Percentiles rank a stretch among this genome's conserved stretches.
Conservation (phyloP, 345 rosid genomes). For the Jatropha curcas region DNA sequence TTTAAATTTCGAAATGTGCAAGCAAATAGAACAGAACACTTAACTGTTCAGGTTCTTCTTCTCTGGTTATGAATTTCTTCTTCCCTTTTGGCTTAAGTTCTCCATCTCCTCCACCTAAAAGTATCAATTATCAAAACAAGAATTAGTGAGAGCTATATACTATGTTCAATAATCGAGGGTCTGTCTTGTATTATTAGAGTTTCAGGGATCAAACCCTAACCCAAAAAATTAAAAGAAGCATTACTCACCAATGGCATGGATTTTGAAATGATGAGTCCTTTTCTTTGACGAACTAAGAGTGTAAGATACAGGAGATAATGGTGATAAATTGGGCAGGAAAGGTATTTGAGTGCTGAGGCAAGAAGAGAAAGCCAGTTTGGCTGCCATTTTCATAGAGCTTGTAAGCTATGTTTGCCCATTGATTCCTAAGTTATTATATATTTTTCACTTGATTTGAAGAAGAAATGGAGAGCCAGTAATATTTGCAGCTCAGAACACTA, state of each 20-base stretch:
- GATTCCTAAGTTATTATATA: slow-evolving; percentile 1
- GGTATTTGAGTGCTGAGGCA: slow-evolving; percentile 27
- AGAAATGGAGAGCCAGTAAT: slow-evolving; percentile 14
- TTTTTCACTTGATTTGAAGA: neutral
- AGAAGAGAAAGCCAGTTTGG: slow-evolving; percentile 44
- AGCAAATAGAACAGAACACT: slow-evolving; percentile 19
- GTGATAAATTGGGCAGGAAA: slow-evolving; percentile 26
- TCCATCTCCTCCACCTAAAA: slow-evolving; percentile 67
- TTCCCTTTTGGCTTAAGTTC: slow-evolving; percentile 70
- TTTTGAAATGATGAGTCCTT: slow-evolving; percentile 42
- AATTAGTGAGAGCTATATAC: no score
- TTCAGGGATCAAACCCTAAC: no score
- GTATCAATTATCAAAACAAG: no score
- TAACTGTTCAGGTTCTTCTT: slow-evolving; percentile 85
- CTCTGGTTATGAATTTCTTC: slow-evolving; percentile 85
- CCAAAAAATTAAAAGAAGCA: neutral
- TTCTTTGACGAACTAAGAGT: slow-evolving; percentile 23
- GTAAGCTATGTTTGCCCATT: neutral
- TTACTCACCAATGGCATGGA: slow-evolving; percentile 59
- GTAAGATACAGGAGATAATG: slow-evolving; percentile 26
- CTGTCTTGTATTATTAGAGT: no score
- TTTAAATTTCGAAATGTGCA: neutral
- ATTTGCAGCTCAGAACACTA: neutral
- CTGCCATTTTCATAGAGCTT: slow-evolving; percentile 45
- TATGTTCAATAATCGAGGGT: no score